Evolutionary conservation across 192 early-diverging fungal species (phyloP).

Genomic region (Coemansia sp.): DNA sequence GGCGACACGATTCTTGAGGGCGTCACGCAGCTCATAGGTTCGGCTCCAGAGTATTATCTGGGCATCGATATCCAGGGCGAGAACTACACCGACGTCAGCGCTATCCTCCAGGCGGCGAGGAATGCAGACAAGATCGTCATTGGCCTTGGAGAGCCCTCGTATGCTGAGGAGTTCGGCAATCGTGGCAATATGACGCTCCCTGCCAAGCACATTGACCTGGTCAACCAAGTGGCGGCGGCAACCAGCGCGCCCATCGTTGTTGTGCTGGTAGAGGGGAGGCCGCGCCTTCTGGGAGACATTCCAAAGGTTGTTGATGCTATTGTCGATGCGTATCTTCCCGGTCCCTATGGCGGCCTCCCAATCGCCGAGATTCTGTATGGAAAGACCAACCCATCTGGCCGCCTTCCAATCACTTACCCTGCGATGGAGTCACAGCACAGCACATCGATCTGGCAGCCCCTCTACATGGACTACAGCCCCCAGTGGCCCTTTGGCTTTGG

Average conservation of each 20-base stretch:
- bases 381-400: constrained; percentile 58
- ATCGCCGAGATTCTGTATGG: constrained; percentile 63
- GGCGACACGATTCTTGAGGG: constrained; percentile 25
- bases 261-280: constrained; percentile 60
- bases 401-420: constrained; percentile 62
- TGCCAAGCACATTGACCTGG: constrained; percentile 26
- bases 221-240: constrained; percentile 17
- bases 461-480: constrained; percentile 43
- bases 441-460: constrained; percentile 47
- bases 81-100: background rate
- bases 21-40: constrained; percentile 7
- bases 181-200: constrained; percentile 23
- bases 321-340: constrained; percentile 59
- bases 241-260: constrained; percentile 45
- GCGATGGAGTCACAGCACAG: constrained; percentile 42
- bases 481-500: constrained; percentile 62
- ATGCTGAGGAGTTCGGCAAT: constrained; percentile 43
- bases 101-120: constrained; percentile 16
- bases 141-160: constrained; percentile 28
- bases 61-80: constrained; percentile 2
- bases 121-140: constrained; percentile 43
- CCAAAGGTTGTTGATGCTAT: constrained; percentile 45
- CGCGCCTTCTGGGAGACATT: constrained; percentile 54
- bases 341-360: constrained; percentile 60
- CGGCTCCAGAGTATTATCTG: constrained; percentile 20